phyloP scores from a whole-genome alignment of 345 rosid genomes.

The Camelina laxa region DNA sequence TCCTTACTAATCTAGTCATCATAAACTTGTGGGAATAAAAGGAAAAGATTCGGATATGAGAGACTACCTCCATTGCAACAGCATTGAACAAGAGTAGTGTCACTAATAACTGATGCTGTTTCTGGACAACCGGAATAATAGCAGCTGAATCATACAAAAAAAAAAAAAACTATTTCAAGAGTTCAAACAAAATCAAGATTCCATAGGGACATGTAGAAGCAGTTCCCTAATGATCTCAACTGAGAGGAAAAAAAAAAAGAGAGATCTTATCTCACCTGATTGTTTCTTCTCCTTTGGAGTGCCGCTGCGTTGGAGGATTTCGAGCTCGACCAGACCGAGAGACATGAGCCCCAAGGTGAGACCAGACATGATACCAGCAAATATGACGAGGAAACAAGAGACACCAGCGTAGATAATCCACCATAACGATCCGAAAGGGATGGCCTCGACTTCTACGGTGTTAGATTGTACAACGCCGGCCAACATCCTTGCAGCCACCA shows the following conservation, averaged over 20 bases:
- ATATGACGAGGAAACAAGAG: constrained; percentile 76
- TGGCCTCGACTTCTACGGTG: constrained; percentile 42
- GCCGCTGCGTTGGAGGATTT: constrained; percentile 92
- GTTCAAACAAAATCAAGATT: neutral
- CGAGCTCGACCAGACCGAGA: constrained; percentile 88
- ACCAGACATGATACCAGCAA: constrained; percentile 97
- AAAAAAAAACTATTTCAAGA: too few species aligned
- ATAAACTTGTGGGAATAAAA: neutral
- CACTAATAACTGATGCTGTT: constrained; percentile 95
- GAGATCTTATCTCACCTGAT: constrained; percentile 55
- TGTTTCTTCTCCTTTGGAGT: constrained; percentile 82
- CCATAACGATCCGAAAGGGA: constrained; percentile 62
- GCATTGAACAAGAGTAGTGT: constrained; percentile 93
- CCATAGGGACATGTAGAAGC: too few species aligned
- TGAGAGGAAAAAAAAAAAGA: too few species aligned
- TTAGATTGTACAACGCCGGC: constrained; percentile 36
- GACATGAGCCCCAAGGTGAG: constrained; percentile 96
- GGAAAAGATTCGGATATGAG: constrained; percentile 1
- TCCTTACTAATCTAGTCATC: neutral
- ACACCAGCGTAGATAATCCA: constrained; percentile 72
- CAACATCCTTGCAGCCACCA: constrained; percentile 61
- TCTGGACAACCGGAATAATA: constrained; percentile 86
- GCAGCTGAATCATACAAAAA: constrained; percentile 51
- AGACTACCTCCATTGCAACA: constrained; percentile 82
- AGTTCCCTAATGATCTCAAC: too few species aligned